phyloP scores from a whole-genome alignment of 805 yeast species.

The Kodamaea hsintzibuensis region DNA sequence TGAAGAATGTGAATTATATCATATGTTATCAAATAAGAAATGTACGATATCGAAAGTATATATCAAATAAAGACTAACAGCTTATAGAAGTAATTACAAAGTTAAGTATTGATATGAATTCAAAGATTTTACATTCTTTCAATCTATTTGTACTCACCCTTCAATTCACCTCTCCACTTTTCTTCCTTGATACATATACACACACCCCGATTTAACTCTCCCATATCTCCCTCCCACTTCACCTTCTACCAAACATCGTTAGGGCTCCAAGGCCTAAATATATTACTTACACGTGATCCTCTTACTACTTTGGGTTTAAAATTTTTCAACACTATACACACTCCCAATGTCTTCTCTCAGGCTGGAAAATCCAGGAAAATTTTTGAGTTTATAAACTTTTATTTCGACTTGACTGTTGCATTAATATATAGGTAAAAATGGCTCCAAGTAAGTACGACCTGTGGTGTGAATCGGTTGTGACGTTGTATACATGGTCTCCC shows the following conservation, averaged over 20 bases:
- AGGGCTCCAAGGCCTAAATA: not conserved
- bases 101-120: too few species aligned
- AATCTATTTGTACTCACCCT: too few species aligned
- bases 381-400: slow-evolving; percentile 13
- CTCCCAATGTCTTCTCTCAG: not conserved
- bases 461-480: not conserved
- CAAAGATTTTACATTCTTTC: too few species aligned
- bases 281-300: not conserved
- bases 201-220: too few species aligned
- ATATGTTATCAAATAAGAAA: too few species aligned
- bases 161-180: too few species aligned
- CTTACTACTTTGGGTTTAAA: slow-evolving; percentile 5
- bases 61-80: too few species aligned
- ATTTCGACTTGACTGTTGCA: slow-evolving; percentile 6
- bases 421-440: slow-evolving; percentile 19
- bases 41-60: too few species aligned
- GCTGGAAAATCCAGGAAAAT: slow-evolving; percentile 9
- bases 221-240: too few species aligned
- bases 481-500: not conserved
- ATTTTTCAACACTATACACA: slow-evolving; percentile 6
- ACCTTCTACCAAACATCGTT: not conserved
- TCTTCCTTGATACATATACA: too few species aligned
- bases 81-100: too few species aligned
- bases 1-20: too few species aligned
- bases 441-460: slow-evolving; percentile 24